Conservation (phyloP, 192 early-diverging fungal species). For the Coemansia guatemalensis region DNA sequence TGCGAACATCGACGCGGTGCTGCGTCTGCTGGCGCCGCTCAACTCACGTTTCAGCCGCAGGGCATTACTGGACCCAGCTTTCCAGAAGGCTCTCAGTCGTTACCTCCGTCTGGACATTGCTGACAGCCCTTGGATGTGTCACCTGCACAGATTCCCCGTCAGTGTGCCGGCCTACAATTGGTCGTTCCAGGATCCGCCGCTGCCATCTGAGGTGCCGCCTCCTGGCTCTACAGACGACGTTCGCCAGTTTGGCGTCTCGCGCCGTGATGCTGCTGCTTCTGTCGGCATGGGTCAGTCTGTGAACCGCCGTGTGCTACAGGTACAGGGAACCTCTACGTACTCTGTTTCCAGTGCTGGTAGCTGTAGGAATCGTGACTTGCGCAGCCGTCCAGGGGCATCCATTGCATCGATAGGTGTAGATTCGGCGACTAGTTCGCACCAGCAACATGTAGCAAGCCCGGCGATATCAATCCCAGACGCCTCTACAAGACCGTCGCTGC, state of each 20-base stretch:
- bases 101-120: constrained; percentile 36
- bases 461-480: constrained; percentile 12
- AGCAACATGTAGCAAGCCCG: not conserved
- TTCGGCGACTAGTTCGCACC: constrained; percentile 5
- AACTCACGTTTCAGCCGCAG: constrained; percentile 13
- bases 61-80: constrained; percentile 45
- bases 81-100: constrained; percentile 46
- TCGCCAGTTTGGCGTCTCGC: not conserved
- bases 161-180: constrained; percentile 24
- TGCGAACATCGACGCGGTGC: constrained; percentile 32
- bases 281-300: constrained; percentile 1
- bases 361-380: constrained; percentile 15
- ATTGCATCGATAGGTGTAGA: constrained; percentile 8
- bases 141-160: constrained; percentile 16
- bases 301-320: constrained; percentile 22
- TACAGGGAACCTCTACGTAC: constrained; percentile 17
- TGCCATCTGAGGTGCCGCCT: not conserved
- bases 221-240: not conserved
- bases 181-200: constrained; percentile 12
- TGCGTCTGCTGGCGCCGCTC: constrained; percentile 39
- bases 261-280: not conserved
- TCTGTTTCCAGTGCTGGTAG: constrained; percentile 6
- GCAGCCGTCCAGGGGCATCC: constrained; percentile 28
- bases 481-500: not conserved
- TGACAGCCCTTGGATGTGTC: constrained; percentile 44